Percentiles rank a stretch among this genome's conserved stretches.
Evolutionary conservation across 345 rosid species (phyloP).

Genomic region (Kernera saxatilis): DNA sequence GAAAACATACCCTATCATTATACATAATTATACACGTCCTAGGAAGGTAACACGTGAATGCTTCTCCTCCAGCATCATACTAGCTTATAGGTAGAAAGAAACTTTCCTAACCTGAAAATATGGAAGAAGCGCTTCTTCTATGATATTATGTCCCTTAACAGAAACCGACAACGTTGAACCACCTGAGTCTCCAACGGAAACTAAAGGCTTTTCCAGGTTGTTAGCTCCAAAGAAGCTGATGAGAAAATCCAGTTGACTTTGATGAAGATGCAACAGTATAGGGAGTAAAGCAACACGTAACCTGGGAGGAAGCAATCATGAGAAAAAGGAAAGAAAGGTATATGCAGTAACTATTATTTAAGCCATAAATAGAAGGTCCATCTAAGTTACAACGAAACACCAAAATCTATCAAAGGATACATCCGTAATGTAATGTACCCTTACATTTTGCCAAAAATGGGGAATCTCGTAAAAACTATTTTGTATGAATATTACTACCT

Average conservation of each 20-base stretch:
- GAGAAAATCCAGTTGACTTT: constrained; percentile 89
- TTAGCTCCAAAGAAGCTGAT: constrained; percentile 66
- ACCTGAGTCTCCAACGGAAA: constrained; percentile 36
- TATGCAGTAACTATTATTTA: not conserved
- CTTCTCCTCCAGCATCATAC: not conserved
- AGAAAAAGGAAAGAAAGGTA: constrained; percentile 3
- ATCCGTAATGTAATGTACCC: not conserved
- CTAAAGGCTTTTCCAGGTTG: constrained; percentile 42
- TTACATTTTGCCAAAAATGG: not conserved
- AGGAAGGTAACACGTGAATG: not conserved
- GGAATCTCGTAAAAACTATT: not conserved
- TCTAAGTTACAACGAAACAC: not conserved
- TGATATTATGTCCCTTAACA: constrained; percentile 40
- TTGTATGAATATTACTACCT: not conserved
- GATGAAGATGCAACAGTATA: constrained; percentile 84
- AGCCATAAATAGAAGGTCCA: not conserved
- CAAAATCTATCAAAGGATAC: not conserved
- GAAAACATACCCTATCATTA: not conserved
- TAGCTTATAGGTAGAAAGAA: not conserved
- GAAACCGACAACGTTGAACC: constrained; percentile 31
- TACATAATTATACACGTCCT: not conserved
- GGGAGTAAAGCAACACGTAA: constrained; percentile 75
- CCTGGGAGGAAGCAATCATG: constrained; percentile 41
- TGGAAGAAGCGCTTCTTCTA: constrained; percentile 89
- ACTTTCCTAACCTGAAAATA: constrained; percentile 75